Conservation (phyloP, 2,329 filamentous ascomycete species). For the Monosporascus sp. region DNA sequence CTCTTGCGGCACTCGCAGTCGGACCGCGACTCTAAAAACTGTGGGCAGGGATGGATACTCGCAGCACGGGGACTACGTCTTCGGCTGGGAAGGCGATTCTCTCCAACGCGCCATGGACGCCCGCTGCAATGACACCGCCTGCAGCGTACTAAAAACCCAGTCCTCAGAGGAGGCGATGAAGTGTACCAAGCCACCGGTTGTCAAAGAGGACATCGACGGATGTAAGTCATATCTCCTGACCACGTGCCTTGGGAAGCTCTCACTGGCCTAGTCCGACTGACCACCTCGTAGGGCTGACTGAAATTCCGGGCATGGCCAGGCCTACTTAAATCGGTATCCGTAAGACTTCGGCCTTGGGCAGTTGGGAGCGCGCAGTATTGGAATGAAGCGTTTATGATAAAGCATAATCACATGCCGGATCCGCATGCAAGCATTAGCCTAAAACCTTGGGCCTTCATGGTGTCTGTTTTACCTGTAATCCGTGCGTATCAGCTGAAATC, state of each 20-base stretch:
- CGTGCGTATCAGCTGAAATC: too few relatives aligned
- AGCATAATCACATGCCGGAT: not conserved
- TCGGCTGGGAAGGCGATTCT: conserved; percentile 35
- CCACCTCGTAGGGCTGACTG: conserved; percentile 13
- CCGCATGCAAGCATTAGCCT: not conserved
- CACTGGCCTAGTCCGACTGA: conserved; percentile 4
- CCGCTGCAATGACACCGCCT: conserved; percentile 27
- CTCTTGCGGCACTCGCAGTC: not conserved
- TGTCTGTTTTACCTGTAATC: too few relatives aligned
- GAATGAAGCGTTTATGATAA: not conserved
- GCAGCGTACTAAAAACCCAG: conserved; percentile 19
- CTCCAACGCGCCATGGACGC: conserved; percentile 37
- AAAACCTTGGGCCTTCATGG: too few relatives aligned
- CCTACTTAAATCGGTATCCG: conserved; percentile 2
- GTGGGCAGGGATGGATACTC: conserved; percentile 15
- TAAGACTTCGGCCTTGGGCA: not conserved
- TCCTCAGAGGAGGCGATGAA: conserved; percentile 19
- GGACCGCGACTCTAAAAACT: not conserved
- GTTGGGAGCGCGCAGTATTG: not conserved
- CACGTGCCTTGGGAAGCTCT: not conserved
- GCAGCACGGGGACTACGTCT: conserved; percentile 35
- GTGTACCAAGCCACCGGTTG: conserved; percentile 12
- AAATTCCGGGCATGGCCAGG: conserved; percentile 19
- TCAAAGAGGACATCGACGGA: conserved; percentile 21
- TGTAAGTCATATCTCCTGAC: conserved; percentile 16